Conservation (phyloP, 2,329 filamentous ascomycete genomes). For the Ramichloridium luteum region DNA sequence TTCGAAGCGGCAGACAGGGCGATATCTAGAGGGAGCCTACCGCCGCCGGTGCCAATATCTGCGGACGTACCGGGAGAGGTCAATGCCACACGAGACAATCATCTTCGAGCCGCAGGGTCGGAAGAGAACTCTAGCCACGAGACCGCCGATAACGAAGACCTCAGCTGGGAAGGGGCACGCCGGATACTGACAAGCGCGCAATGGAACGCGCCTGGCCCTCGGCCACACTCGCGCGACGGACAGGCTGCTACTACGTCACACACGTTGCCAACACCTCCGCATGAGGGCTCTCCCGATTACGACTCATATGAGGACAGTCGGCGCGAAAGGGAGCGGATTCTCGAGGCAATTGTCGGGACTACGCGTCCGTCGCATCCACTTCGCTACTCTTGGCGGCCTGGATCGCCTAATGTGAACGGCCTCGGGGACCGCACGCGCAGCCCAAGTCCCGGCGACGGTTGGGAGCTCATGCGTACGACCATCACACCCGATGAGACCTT, state of each 20-base stretch:
- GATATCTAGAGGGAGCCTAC: slow-evolving; percentile 4
- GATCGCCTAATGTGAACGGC: slow-evolving; percentile 47
- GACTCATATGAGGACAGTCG: neutral
- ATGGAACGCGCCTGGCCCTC: no score
- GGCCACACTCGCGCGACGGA: slow-evolving; percentile 6
- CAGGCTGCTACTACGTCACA: slow-evolving; percentile 5
- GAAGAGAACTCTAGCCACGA: slow-evolving; percentile 7
- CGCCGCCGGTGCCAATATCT: slow-evolving; percentile 16
- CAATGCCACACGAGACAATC: no score
- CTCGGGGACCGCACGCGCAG: slow-evolving; percentile 77
- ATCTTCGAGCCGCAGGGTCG: neutral
- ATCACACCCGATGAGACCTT: slow-evolving; percentile 70
- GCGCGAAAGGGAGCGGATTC: neutral
- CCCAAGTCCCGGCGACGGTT: slow-evolving; percentile 54
- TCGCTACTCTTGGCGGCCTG: slow-evolving; percentile 19
- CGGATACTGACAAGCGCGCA: no score
- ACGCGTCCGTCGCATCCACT: slow-evolving; percentile 18
- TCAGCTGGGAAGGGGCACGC: no score
- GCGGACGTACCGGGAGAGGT: no score
- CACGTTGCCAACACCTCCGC: slow-evolving; percentile 12
- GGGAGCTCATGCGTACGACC: slow-evolving; percentile 71
- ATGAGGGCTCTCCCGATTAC: neutral
- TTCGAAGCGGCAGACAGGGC: slow-evolving; percentile 18
- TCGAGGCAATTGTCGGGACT: neutral
- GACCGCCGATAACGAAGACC: neutral